A percentile compares a stretch with the other conserved stretches of the same genome.
These are phyloP conservation scores for Backusella tarrabulga DNA, from an alignment of 192 early-diverging fungal species.

Conservation along the genomic window DNA sequence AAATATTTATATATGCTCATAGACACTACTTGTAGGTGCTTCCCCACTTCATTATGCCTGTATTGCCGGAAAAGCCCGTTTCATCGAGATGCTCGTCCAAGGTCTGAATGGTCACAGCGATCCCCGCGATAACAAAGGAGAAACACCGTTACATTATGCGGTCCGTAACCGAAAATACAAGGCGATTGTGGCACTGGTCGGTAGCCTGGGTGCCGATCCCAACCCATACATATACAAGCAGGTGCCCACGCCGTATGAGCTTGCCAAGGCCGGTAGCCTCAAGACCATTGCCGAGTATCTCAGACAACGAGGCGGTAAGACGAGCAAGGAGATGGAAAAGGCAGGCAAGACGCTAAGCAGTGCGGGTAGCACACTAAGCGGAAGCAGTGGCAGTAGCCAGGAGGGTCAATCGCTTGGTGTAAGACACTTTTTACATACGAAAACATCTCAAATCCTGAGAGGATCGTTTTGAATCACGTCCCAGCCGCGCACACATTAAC, in stretches of 20 bases:
- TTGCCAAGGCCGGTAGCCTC: slow-evolving; percentile 20
- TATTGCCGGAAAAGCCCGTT: neutral
- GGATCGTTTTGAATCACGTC: neutral
- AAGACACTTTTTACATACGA: slow-evolving; percentile 1
- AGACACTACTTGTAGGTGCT: slow-evolving; percentile 1
- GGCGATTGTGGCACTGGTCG: slow-evolving; percentile 3
- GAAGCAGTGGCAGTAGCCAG: neutral
- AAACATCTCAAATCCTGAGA: neutral
- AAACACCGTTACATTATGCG: slow-evolving; percentile 32
- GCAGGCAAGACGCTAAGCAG: neutral
- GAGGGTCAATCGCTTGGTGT: neutral
- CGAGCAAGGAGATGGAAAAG: slow-evolving; percentile 27
- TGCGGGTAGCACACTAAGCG: neutral
- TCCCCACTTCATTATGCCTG: slow-evolving; percentile 32
- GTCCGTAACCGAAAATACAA: slow-evolving; percentile 18
- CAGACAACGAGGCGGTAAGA: slow-evolving; percentile 14
- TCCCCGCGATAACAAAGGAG: slow-evolving; percentile 19
- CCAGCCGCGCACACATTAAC: neutral
- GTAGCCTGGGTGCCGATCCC: slow-evolving; percentile 10
- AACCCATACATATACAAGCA: slow-evolving; percentile 22
- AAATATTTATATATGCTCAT: neutral
- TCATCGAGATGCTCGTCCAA: slow-evolving; percentile 13
- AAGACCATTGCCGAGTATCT: slow-evolving; percentile 19
- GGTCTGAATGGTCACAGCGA: slow-evolving; percentile 9
- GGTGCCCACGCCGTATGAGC: slow-evolving; percentile 23